Evolutionary conservation across 805 yeast species (phyloP).

Genomic region (Saturnispora saitoi): DNA sequence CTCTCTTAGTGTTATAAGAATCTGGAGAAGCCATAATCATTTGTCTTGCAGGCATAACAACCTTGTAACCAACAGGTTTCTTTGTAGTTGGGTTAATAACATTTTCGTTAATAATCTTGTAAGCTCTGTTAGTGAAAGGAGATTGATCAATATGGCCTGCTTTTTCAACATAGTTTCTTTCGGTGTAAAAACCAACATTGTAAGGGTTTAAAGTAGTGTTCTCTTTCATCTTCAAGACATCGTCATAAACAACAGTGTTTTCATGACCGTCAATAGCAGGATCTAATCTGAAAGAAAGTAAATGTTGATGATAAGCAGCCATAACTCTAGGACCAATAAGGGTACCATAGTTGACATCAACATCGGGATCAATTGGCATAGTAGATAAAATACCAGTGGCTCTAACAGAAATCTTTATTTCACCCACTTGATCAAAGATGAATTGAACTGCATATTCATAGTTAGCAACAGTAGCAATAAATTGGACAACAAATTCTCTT

Average conservation of each 20-base stretch:
- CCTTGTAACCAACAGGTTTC: slow-evolving; percentile 70
- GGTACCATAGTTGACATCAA: slow-evolving; percentile 57
- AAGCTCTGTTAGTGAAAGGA: slow-evolving; percentile 66
- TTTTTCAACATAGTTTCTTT: slow-evolving; percentile 57
- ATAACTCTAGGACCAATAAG: slow-evolving; percentile 70
- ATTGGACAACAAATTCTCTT: slow-evolving; percentile 71
- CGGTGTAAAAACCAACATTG: slow-evolving; percentile 60
- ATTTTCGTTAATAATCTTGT: slow-evolving; percentile 68
- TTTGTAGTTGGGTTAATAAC: slow-evolving; percentile 59
- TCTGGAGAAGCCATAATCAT: slow-evolving; percentile 60
- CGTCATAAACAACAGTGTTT: slow-evolving; percentile 66
- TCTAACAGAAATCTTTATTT: slow-evolving; percentile 67
- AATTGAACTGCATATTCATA: slow-evolving; percentile 71
- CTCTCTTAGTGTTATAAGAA: slow-evolving; percentile 62
- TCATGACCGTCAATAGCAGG: slow-evolving; percentile 77
- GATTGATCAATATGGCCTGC: slow-evolving; percentile 67
- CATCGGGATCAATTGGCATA: slow-evolving; percentile 68
- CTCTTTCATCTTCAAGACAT: slow-evolving; percentile 51
- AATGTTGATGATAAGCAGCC: slow-evolving; percentile 82
- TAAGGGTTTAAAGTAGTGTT: slow-evolving; percentile 49
- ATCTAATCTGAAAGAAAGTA: slow-evolving; percentile 70
- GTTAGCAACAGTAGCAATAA: slow-evolving; percentile 78
- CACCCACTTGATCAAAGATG: slow-evolving; percentile 70
- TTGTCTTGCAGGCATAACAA: slow-evolving; percentile 66
- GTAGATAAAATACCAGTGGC: slow-evolving; percentile 85